Evolutionary conservation across 129 eudicot genomes (phyloP).

Genomic region (Pulicaria dysenterica): DNA sequence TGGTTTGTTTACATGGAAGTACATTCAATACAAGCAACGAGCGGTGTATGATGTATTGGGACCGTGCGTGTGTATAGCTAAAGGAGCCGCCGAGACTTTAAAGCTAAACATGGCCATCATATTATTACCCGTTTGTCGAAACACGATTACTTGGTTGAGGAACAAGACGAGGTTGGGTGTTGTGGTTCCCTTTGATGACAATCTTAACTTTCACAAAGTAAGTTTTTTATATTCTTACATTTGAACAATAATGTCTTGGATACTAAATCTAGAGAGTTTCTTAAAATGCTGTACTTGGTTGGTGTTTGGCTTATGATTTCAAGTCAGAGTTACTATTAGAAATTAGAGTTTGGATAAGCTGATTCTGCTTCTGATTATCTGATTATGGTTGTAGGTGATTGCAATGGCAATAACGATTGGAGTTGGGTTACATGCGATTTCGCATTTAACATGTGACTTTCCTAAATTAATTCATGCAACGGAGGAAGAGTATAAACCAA

Average conservation of each 20-base stretch:
- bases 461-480: conserved; percentile 62
- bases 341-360: too few species aligned
- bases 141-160: conserved; percentile 87
- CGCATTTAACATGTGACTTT: conserved; percentile 79
- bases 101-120: conserved; percentile 91
- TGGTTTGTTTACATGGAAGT: conserved; percentile 70
- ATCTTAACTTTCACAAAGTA: conserved; percentile 89
- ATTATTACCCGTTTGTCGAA: conserved; percentile 80
- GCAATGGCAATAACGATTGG: conserved; percentile 72
- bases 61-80: conserved; percentile 72
- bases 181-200: conserved; percentile 79
- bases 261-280: not conserved
- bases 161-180: conserved; percentile 64
- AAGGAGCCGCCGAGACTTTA: conserved; percentile 92
- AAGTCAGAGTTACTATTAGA: too few species aligned
- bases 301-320: not conserved
- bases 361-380: not conserved
- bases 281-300: not conserved
- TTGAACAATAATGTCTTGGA: not conserved
- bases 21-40: conserved; percentile 52
- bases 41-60: conserved; percentile 67
- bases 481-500: conserved; percentile 49
- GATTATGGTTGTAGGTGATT: conserved; percentile 52
- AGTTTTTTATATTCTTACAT: conserved; percentile 29
- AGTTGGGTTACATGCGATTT: conserved; percentile 65